phyloP scores from a whole-genome alignment of 2,329 filamentous ascomycete species.

The Colletotrichum sp. region DNA sequence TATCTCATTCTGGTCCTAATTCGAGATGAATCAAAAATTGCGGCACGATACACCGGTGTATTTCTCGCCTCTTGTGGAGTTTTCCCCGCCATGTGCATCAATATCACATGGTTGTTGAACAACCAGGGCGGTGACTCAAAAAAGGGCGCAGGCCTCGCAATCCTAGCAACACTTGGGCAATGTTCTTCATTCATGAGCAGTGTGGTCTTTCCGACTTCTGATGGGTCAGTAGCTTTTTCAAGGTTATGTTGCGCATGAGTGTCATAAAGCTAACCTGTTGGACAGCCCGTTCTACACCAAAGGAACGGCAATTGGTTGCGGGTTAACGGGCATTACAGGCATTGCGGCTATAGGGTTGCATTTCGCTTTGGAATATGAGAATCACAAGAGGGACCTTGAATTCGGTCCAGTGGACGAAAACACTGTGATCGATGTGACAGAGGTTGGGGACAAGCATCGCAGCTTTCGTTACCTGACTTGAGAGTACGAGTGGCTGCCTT shows the following conservation, averaged over 20 bases:
- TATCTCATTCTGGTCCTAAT: slow-evolving; percentile 32
- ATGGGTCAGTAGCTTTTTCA: slow-evolving; percentile 22
- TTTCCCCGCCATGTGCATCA: slow-evolving; percentile 33
- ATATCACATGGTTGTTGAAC: slow-evolving; percentile 34
- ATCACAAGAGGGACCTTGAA: slow-evolving; percentile 12
- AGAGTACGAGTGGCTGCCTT: neutral
- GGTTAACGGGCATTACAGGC: slow-evolving; percentile 16
- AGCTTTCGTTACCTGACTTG: slow-evolving; percentile 24
- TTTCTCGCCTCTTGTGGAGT: slow-evolving; percentile 39
- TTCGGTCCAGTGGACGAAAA: slow-evolving; percentile 10
- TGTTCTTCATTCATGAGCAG: slow-evolving; percentile 33
- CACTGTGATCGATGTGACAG: slow-evolving; percentile 19
- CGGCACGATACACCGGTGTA: slow-evolving; percentile 37
- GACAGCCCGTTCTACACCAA: slow-evolving; percentile 21
- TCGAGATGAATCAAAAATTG: neutral
- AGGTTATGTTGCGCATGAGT: neutral
- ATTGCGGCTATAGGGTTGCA: slow-evolving; percentile 20
- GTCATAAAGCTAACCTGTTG: neutral
- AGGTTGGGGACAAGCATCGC: slow-evolving; percentile 20
- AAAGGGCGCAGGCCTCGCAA: slow-evolving; percentile 28
- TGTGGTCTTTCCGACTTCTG: slow-evolving; percentile 25
- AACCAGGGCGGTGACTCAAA: slow-evolving; percentile 34
- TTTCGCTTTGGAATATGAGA: slow-evolving; percentile 20
- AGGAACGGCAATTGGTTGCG: slow-evolving; percentile 24
- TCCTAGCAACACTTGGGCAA: slow-evolving; percentile 31